Evolutionary conservation across 208 protist genomes (phyloP), one percentile per base, ranked within the genome.

Genomic region (Crithidia sp.): DNA sequence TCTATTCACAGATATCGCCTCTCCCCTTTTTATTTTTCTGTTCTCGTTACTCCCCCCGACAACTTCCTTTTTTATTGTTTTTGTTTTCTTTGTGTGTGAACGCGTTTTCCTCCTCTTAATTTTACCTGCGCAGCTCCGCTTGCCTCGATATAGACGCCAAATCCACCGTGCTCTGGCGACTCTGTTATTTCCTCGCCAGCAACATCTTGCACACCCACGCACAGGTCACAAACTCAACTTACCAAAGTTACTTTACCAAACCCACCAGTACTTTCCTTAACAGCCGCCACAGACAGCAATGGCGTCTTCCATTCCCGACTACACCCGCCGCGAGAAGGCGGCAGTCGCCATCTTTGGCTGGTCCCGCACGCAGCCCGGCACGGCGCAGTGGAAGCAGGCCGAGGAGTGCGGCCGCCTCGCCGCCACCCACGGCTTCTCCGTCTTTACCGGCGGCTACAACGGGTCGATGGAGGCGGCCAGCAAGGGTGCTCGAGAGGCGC

Each of bases 381-480:
- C 76, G 28, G 69, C 80, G 8, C 71, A 67, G 67, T 94, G 86
- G 85, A 45, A 67, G 36, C 59, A 84, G 60, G 89, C 89, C 8
- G 79, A 85, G 79, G 52, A 56, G 28, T 37, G 90, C 28, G 89
- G 89, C 49, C 63, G 59, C 13, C 78, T 91, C 9, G 71, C 70
- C 45, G 89, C 83, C 16, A 52, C 63, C 44, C 44, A 74, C 61
- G 83, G 83, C 53, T 91, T 90, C 63, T 76, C 79, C 36, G 81
- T 92, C 52, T 56, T 89, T 45, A 92, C 81, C 7, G 87, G 87
- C 43, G 87, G 89, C 56, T 94, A 94, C 74, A 74, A 87, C 47
- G 89, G 87, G 2, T 91, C 87, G 13, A 94, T 94, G 89, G 84
- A 92, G 77, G 89, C 89, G 2, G 73, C 78, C 28, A 89, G 85